Evolutionary conservation across 164 flowering plant genomes (phyloP).

Genomic region (Nymphaea thermarum): DNA sequence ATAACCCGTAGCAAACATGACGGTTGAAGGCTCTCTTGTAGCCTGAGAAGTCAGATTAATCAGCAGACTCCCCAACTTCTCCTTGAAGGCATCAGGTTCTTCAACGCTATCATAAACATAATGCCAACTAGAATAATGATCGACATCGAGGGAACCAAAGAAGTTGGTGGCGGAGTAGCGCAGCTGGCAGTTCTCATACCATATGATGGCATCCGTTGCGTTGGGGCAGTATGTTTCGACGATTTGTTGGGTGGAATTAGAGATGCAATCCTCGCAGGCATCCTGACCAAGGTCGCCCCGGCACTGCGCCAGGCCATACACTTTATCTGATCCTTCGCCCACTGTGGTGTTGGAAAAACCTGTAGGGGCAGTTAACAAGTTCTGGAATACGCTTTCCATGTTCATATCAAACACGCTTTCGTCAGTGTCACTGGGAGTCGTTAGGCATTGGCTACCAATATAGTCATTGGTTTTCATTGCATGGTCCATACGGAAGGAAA

Average conservation of each 20-base stretch:
- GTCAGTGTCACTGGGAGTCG: no score
- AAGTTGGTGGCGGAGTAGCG: conserved; percentile 3
- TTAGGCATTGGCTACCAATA: no score
- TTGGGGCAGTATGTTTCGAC: neutral
- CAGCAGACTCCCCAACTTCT: neutral
- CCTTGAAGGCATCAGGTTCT: no score
- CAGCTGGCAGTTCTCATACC: conserved; percentile 8
- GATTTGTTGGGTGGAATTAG: neutral
- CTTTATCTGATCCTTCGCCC: no score
- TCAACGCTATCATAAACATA: no score
- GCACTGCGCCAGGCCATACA: conserved; percentile 4
- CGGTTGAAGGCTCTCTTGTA: neutral
- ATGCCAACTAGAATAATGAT: no score
- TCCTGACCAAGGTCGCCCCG: conserved; percentile 1
- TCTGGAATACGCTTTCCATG: no score
- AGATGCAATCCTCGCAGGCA: conserved; percentile 3
- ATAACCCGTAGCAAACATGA: neutral
- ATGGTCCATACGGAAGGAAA: no score
- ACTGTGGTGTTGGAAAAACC: no score
- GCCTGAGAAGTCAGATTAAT: neutral
- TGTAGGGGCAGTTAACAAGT: no score
- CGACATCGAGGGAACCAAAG: neutral
- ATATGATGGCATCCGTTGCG: neutral
- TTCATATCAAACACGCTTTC: no score
- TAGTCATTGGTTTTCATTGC: no score